Conservation (phyloP, 2,329 filamentous ascomycete species). For the Clarireedia paspali region DNA sequence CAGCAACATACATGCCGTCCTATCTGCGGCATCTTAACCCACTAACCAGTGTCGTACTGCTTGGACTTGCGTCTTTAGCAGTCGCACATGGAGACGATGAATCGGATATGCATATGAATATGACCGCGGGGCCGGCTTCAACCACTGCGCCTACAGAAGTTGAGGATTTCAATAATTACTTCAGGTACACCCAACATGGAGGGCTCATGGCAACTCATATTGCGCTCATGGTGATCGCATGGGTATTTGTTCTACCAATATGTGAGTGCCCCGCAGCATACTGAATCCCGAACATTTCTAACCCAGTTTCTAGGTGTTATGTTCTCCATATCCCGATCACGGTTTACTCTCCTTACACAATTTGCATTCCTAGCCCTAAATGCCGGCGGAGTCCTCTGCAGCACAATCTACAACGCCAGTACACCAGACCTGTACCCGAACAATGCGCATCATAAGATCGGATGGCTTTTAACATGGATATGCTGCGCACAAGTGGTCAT, state of each 20-base stretch:
- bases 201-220: constrained; percentile 49
- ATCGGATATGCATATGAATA: constrained; percentile 23
- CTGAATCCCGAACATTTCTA: background rate
- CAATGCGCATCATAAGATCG: constrained; percentile 82
- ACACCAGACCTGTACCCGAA: constrained; percentile 82
- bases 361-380: constrained; percentile 59
- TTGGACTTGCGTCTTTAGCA: constrained; percentile 6
- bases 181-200: constrained; percentile 32
- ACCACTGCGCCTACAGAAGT: constrained; percentile 19
- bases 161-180: constrained; percentile 31
- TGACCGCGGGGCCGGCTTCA: constrained; percentile 2
- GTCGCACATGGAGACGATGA: constrained; percentile 18
- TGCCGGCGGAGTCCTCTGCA: constrained; percentile 54
- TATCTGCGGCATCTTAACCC: background rate
- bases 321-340: constrained; percentile 74
- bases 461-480: constrained; percentile 75
- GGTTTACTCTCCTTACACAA: constrained; percentile 62
- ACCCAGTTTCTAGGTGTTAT: constrained; percentile 47
- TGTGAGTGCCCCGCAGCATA: constrained; percentile 40
- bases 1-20: constrained; percentile 3
- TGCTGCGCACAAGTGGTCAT: constrained; percentile 63
- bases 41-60: constrained; percentile 8
- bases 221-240: constrained; percentile 57
- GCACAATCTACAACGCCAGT: constrained; percentile 65
- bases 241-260: constrained; percentile 62